Percentiles rank a stretch among this genome's conserved stretches.
phyloP scores from a whole-genome alignment of 192 early-diverging fungal genomes.

The Chytriomyces hyalinus region DNA sequence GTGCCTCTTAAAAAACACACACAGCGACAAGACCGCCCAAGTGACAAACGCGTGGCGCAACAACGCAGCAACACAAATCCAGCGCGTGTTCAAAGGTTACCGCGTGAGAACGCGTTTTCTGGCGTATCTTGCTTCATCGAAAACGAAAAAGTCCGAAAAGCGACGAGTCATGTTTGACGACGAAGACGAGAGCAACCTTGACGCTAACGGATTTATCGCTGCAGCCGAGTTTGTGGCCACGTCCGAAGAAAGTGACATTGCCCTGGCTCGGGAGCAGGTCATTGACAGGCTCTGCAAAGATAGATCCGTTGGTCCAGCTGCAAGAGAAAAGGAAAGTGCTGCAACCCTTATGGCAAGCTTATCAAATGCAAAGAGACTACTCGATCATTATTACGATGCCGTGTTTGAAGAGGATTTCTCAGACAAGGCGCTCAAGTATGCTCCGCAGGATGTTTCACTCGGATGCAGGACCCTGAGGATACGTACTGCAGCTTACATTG shows the following conservation, averaged over 20 bases:
- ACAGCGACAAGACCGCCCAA: background rate
- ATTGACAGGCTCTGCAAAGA: background rate
- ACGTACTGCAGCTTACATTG: slow-evolving; percentile 1
- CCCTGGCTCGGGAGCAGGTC: slow-evolving; percentile 1
- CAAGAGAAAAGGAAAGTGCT: slow-evolving; percentile 10
- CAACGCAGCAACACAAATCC: background rate
- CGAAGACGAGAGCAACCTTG: background rate
- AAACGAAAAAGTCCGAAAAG: background rate
- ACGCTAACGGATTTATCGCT: background rate
- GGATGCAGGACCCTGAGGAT: slow-evolving; percentile 2
- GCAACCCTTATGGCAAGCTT: slow-evolving; percentile 7
- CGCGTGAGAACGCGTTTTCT: background rate
- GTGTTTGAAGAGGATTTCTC: slow-evolving; percentile 7
- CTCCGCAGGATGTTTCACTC: slow-evolving; percentile 11
- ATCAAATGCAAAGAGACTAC: background rate
- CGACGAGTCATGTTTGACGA: background rate
- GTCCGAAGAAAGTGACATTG: slow-evolving; percentile 24
- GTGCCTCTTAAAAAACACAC: slow-evolving; percentile 9
- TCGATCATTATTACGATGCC: slow-evolving; percentile 23
- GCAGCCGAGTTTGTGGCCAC: background rate
- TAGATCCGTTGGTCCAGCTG: background rate
- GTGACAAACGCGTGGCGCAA: background rate
- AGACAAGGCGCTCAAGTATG: slow-evolving; percentile 1
- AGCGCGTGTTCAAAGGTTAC: slow-evolving; percentile 8
- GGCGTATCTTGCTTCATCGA: background rate